Evolutionary conservation across 1,284 basidiomycete species (phyloP), one percentile per base, ranked within the genome.

Genomic region (Meira miltonrushii): DNA sequence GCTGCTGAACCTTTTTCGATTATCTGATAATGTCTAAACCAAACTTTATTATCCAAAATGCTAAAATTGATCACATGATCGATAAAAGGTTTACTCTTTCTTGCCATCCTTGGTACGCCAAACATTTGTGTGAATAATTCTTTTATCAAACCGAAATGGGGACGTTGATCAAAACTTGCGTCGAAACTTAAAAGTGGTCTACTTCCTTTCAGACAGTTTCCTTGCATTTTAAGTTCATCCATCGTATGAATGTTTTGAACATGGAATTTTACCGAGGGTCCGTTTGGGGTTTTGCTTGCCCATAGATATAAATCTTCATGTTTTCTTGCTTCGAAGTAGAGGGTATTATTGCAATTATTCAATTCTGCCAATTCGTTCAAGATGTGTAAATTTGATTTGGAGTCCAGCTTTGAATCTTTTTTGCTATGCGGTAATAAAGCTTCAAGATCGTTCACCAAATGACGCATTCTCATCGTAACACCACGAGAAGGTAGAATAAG

Each of bases 201-300:
- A 68, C 88, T 90, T 13, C 95, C 95, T 81, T 96, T 96, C 69
- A 99, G 81, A 79, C 95, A 98, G 79, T 99, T 98, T 23, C 95
- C 95, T 2, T 93, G 96, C 93, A 98, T 91, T 82, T 98, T 98
- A 71, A 99, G 84, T 80, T 99, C 95, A 81, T 98, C 95, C 95
- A 98, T 98, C 43, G 95, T 99, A 80, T 99, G 95, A 59, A 96
- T 84, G 79, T 98, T 99, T 80, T 97, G 92, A 19, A 97, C 92
- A 76, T 97, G 94, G 82, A 97, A 85, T 80, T 97, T 97, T 78
- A 94, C 87, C 69, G 88, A 92, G 7, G 95, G 95, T 1, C 95
- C 95, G 77, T 99, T 99, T 19, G 95, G 95, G 44, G 92, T 91
- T 79, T 97, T 94, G 21, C 89, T 86, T 17, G 92, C 88, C 95